Evolutionary conservation across 2,329 filamentous ascomycete species (phyloP).

Genomic region (Tolypocladium tropicale): DNA sequence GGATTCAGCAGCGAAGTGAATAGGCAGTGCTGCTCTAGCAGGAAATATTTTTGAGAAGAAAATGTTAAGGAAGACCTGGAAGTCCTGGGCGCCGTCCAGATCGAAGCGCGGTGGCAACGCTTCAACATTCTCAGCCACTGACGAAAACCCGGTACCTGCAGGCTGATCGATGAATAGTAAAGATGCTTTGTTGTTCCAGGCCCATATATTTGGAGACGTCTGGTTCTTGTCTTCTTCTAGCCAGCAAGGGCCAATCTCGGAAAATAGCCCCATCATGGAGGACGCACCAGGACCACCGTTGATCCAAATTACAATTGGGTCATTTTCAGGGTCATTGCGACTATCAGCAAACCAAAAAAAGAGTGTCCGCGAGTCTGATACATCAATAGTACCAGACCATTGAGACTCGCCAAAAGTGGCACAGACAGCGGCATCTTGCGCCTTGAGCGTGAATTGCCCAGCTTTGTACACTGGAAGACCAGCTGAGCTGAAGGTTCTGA

Average conservation of each 20-base stretch:
- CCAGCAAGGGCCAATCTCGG: constrained; percentile 41
- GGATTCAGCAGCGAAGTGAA: constrained; percentile 34
- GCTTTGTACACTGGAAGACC: no score
- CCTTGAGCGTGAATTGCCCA: no score
- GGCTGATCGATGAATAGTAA: constrained; percentile 22
- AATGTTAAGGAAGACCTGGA: constrained; percentile 35
- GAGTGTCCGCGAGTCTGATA: constrained; percentile 1
- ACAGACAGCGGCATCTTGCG: no score
- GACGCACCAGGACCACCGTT: constrained; percentile 48
- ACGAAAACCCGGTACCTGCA: constrained; percentile 26
- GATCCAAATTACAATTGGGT: constrained; percentile 42
- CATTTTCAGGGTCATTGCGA: constrained; percentile 13
- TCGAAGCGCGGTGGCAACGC: constrained; percentile 13
- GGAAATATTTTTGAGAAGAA: constrained; percentile 32
- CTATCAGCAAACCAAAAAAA: constrained; percentile 18
- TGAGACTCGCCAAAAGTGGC: constrained; percentile 1
- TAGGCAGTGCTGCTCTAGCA: constrained; percentile 19
- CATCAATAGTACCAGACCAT: constrained; percentile 2
- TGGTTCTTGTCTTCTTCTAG: constrained; percentile 40
- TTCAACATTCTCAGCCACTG: constrained; percentile 18
- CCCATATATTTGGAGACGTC: constrained; percentile 41
- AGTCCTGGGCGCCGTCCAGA: constrained; percentile 27
- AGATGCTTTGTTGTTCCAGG: constrained; percentile 40
- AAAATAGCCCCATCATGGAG: constrained; percentile 41
- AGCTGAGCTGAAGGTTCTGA: no score